Conservation (phyloP, 768 basidiomycete species). For the Collybiopsis confluens region DNA sequence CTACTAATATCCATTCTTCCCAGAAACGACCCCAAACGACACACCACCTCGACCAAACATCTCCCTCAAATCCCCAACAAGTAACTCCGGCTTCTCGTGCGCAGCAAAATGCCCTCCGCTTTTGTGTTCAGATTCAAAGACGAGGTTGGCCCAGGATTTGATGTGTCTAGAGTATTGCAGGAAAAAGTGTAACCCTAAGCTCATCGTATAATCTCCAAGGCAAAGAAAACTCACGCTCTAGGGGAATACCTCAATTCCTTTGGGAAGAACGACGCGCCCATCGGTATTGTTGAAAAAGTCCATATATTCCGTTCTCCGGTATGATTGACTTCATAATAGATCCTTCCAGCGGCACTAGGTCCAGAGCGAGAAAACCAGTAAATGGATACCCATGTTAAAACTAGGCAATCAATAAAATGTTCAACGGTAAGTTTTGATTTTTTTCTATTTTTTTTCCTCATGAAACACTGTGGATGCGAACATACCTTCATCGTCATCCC, state of each 20-base stretch:
- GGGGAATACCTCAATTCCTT: background rate
- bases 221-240: background rate
- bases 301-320: background rate
- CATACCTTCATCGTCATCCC: conserved; percentile 41
- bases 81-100: conserved; percentile 2
- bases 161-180: background rate
- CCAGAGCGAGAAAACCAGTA: conserved; percentile 26
- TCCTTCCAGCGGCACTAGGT: conserved; percentile 16
- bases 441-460: background rate
- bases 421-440: too few relatives aligned
- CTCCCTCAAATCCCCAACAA: conserved; percentile 29
- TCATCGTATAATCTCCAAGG: background rate
- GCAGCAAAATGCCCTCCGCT: conserved; percentile 11
- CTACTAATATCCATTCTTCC: conserved; percentile 23
- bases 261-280: background rate
- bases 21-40: conserved; percentile 26
- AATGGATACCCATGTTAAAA: conserved; percentile 24
- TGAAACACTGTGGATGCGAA: background rate
- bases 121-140: conserved; percentile 2
- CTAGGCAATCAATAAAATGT: too few relatives aligned
- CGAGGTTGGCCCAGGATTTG: background rate
- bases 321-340: conserved; percentile 13
- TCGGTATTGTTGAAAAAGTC: background rate
- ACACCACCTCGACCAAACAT: conserved; percentile 34
- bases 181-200: background rate